Conservation (phyloP, 352 stramenopile genomes). For the Globisporangium abappressorium region DNA sequence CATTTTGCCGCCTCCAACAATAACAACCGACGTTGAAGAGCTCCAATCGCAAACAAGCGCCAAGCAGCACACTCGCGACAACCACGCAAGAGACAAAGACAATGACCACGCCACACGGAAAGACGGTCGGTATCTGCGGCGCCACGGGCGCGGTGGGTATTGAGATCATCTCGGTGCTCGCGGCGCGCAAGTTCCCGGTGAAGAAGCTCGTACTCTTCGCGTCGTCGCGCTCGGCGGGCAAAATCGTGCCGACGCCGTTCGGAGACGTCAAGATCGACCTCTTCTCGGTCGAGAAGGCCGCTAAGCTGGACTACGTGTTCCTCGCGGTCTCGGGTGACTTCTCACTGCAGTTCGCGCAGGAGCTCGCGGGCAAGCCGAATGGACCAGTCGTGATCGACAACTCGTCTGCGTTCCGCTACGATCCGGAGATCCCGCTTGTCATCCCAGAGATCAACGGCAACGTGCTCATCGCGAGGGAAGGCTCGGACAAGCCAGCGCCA, state of each 20-base stretch:
- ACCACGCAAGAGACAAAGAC: background rate
- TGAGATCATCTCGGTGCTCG: slow-evolving; percentile 94
- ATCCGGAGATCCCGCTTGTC: slow-evolving; percentile 89
- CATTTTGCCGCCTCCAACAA: slow-evolving; percentile 4
- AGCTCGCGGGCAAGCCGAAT: slow-evolving; percentile 79
- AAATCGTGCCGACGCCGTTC: slow-evolving; percentile 86
- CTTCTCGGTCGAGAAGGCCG: slow-evolving; percentile 91
- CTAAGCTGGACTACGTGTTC: slow-evolving; percentile 96
- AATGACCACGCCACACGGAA: slow-evolving; percentile 57
- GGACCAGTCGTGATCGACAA: slow-evolving; percentile 98
- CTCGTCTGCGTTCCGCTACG: slow-evolving; percentile 95
- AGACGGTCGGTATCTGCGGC: slow-evolving; percentile 78
- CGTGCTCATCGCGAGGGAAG: slow-evolving; percentile 60
- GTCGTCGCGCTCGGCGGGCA: slow-evolving; percentile 91
- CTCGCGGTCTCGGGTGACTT: slow-evolving; percentile 97
- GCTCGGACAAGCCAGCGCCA: slow-evolving; percentile 28
- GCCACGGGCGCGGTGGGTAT: slow-evolving; percentile 94
- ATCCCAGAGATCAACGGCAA: slow-evolving; percentile 96
- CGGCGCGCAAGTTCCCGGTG: slow-evolving; percentile 86
- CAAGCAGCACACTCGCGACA: slow-evolving; percentile 1
- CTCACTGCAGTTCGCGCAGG: slow-evolving; percentile 92
- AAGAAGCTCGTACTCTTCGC: slow-evolving; percentile 94
- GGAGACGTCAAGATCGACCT: slow-evolving; percentile 93
- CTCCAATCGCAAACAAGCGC: slow-evolving; percentile 8
- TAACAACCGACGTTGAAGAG: slow-evolving; percentile 12